A percentile compares a stretch with the other conserved stretches of the same genome.
These are phyloP conservation scores for Epichloe bromicola DNA, from an alignment of 2,329 filamentous ascomycete species.

Conservation along the genomic window DNA sequence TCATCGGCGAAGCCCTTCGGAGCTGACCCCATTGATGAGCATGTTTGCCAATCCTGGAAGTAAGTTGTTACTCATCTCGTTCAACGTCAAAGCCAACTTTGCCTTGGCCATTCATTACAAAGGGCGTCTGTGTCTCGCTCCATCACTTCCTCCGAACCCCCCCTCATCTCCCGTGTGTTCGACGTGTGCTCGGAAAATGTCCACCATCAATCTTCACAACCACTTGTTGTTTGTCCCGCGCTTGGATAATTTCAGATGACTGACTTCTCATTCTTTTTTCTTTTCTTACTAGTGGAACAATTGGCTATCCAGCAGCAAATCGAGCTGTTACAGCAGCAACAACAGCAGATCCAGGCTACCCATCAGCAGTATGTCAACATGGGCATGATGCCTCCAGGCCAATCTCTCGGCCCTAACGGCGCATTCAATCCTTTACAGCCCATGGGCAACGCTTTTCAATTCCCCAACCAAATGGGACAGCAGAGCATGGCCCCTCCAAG, in stretches of 20 bases:
- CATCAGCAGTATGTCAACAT: slow-evolving; percentile 97
- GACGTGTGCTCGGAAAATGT: not conserved
- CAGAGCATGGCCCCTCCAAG: slow-evolving; percentile 65
- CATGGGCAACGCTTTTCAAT: slow-evolving; percentile 80
- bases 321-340: slow-evolving; percentile 91
- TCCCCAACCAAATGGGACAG: slow-evolving; percentile 64
- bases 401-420: slow-evolving; percentile 55
- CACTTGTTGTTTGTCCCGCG: not conserved
- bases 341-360: slow-evolving; percentile 91
- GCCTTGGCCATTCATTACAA: not conserved
- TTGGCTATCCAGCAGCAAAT: slow-evolving; percentile 96
- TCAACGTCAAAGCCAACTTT: not conserved
- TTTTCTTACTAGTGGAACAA: slow-evolving; percentile 65
- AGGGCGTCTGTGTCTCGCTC: not conserved
- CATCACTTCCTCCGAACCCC: not conserved
- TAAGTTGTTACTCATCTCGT: slow-evolving; percentile 29
- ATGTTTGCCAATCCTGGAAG: slow-evolving; percentile 57
- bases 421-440: slow-evolving; percentile 68
- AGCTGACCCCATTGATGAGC: slow-evolving; percentile 96
- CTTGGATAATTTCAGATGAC: not conserved
- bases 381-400: slow-evolving; percentile 82
- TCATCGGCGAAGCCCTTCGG: slow-evolving; percentile 90
- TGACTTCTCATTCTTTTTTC: slow-evolving; percentile 4
- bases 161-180: not conserved
- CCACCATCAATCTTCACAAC: not conserved